Base-by-base conservation (phyloP, 352 stramenopile genomes). In the Pythium phragmitis region DNA sequence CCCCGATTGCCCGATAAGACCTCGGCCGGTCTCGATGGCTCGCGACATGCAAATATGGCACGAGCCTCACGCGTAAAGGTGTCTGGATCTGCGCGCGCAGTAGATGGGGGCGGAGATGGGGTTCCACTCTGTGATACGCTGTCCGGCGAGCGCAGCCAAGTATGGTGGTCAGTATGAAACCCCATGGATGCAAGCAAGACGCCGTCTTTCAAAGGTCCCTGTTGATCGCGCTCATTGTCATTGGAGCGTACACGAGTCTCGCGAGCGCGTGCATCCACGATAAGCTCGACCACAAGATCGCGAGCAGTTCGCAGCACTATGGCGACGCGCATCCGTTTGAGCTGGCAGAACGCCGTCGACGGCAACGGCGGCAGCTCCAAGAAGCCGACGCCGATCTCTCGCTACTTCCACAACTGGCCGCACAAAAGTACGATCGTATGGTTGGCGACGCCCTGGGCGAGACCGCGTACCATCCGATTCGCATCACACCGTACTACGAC, bases 401-500 rank as follows among this genome's bases (percentile, higher is more conserved):
- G 6, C 26, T 23, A 7, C 9, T 57, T 28, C 65, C 48, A 0
- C 55, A 68, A 14, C 8, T 61, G 19, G 54, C 55, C 0, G 21
- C 56, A 16, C 78, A 89, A 54, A 60, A 56, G 1, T 89, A 87
- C 51, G 63, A 79, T 39, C 67, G 77, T 14, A 9, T 60, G 26
- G 47, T 71, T n/a, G 79, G 79, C 34, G 49, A 75, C 0, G 41
- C 58, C 6, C 34, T 72, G 1, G 60, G 71, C 14, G 41, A 41
- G 2, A 26, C 60, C 1, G 28, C 60, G 1, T 91, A 88, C 50
- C 36, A 77, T 11, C 59, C 80, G 1, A 87, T 91, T 37, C 79
- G 82, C 2, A 88, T 91, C 60, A 89, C 76, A 1, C 73, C 82
- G 1, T 82, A 88, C 61, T 89, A 86, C 54, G 80, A 93, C 57